Conservation (phyloP, 208 protist species). For the Trypanosoma boissoni region DNA sequence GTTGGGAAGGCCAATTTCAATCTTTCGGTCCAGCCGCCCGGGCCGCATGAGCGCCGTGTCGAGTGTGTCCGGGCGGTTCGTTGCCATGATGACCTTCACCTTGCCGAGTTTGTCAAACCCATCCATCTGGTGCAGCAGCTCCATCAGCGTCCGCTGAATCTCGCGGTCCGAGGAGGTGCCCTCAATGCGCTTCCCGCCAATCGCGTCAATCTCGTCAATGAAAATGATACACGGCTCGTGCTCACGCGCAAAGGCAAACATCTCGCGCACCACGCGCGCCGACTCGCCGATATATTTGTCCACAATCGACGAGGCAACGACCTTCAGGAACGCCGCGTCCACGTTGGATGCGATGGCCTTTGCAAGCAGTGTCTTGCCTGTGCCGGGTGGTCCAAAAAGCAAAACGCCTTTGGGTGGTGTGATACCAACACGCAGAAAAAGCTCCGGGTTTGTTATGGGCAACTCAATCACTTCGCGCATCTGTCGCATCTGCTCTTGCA, state of each 20-base stretch:
- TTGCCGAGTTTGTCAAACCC: slow-evolving; percentile 98
- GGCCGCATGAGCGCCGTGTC: slow-evolving; percentile 98
- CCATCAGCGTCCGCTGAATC: slow-evolving; percentile 99
- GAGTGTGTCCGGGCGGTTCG: slow-evolving; percentile 95
- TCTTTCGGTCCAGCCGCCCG: slow-evolving; percentile 95
- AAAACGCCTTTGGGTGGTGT: slow-evolving; percentile 99
- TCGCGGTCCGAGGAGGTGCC: slow-evolving; percentile 98
- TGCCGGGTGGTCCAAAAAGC: slow-evolving; percentile 98
- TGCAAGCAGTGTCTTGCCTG: slow-evolving; percentile 96
- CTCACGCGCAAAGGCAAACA: slow-evolving; percentile 98
- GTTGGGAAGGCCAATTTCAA: slow-evolving; percentile 99
- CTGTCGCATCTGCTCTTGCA: slow-evolving; percentile 98
- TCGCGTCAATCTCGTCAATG: slow-evolving; percentile 99
- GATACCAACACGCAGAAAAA: slow-evolving; percentile 99
- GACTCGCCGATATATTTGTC: slow-evolving; percentile 99
- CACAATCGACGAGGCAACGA: slow-evolving; percentile 98
- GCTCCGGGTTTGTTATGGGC: slow-evolving; percentile 98
- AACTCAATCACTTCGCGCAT: slow-evolving; percentile 99
- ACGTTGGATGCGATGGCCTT: slow-evolving; percentile 98
- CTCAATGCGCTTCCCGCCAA: slow-evolving; percentile 98
- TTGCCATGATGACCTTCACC: slow-evolving; percentile 99
- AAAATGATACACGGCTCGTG: slow-evolving; percentile 99
- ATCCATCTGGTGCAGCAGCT: slow-evolving; percentile 99
- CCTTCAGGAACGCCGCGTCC: slow-evolving; percentile 98
- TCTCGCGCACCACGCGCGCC: slow-evolving; percentile 98